Base-by-base conservation (phyloP, 768 basidiomycete genomes). In the Leccinum rimulosum region DNA sequence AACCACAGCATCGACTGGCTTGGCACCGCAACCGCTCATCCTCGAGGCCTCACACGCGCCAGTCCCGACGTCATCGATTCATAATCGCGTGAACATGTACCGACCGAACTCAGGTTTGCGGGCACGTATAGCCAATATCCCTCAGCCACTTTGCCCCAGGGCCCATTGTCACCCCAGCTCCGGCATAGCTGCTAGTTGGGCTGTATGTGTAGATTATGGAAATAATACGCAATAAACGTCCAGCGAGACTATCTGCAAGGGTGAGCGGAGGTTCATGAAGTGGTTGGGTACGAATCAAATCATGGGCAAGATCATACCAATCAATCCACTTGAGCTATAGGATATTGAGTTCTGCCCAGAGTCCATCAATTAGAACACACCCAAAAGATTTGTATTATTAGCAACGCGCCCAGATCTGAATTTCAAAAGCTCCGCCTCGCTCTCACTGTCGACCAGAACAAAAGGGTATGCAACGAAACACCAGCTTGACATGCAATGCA, bases 101-200 rank as follows among this genome's bases (percentile, higher is more conserved):
- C 49, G 14, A n/a, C 33, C 36, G 25, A 35, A 35, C 36, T 11
- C 38, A 61, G 31, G 25, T 15, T 14, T 50, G 61, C 30, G 65
- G 65, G 65, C 65, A 58, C 65, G 27, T 61, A 58, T 64, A 3
- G 65, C 65, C 11, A 58, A 58, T 67, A 58, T 57, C 65, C 57
- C 65, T 64, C 64, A 30, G 8, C 30, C 15, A 6, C n/a, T 31
- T 17, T 25, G 50, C 43, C 31, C 28, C 17, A 8, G 14, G 50
- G 47, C 57, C 64, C 65, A 58, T 57, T 63, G 50, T 52, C 64
- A 65, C 64, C 56, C 51, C 25, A 51, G 28, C 22, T 52, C 15
- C 14, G n/a, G 25, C 30, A 48, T 15, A 7, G n/a, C 40, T 7
- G 27, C 38, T 27, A 14, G 52, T 31, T 22, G 15, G 14, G 25